Evolutionary conservation across 345 rosid species (phyloP).

Genomic region (Lepidium didymum): DNA sequence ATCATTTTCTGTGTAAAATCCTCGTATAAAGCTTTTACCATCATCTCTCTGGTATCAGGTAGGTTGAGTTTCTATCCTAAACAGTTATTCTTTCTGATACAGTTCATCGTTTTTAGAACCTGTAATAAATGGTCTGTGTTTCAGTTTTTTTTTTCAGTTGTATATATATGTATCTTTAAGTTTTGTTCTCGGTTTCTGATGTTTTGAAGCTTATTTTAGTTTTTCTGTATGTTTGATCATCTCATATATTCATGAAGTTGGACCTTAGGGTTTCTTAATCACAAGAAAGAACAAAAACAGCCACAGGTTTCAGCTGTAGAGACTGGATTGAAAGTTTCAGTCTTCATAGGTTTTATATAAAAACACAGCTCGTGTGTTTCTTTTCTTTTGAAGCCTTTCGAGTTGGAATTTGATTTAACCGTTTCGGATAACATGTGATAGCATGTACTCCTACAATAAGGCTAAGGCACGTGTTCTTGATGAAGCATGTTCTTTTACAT

Average conservation of each 20-base stretch:
- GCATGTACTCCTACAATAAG: background rate
- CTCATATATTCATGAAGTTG: background rate
- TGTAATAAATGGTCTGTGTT: background rate
- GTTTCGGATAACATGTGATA: background rate
- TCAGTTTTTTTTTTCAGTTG: background rate
- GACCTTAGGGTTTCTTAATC: background rate
- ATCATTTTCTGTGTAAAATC: background rate
- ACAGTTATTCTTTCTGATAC: background rate
- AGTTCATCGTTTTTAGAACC: slow-evolving; percentile 5
- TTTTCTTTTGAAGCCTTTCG: background rate
- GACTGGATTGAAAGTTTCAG: background rate
- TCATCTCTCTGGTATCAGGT: slow-evolving; percentile 10
- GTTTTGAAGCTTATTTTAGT: background rate
- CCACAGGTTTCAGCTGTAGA: background rate
- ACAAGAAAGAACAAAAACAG: background rate
- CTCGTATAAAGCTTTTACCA: slow-evolving; percentile 7
- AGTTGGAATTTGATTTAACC: background rate
- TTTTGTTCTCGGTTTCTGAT: slow-evolving; percentile 3
- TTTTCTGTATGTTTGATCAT: slow-evolving; percentile 2
- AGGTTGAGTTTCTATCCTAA: slow-evolving; percentile 1
- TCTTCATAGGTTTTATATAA: background rate
- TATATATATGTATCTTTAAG: background rate
- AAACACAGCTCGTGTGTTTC: background rate
- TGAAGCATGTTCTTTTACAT: background rate
- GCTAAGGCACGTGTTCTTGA: slow-evolving; percentile 2